Percentiles rank a stretch among this genome's conserved stretches.
phyloP scores from a whole-genome alignment of 306 rosid genomes.

The Calophaca sinica region DNA sequence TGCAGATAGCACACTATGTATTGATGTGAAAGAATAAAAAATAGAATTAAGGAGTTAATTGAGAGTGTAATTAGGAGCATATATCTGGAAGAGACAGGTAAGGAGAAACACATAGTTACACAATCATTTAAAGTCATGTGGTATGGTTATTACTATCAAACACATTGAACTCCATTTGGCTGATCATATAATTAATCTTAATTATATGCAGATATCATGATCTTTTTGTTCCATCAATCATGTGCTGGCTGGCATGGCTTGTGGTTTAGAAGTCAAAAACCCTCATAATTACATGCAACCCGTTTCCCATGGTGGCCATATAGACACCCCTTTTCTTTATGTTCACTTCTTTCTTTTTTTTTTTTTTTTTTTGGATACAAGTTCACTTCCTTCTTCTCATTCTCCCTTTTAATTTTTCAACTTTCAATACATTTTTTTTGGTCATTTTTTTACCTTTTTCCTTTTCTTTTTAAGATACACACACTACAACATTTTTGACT shows the following conservation, averaged over 20 bases:
- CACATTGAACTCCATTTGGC: constrained; percentile 38
- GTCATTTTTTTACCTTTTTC: not conserved
- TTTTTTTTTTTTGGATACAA: no score
- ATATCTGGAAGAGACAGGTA: constrained; percentile 28
- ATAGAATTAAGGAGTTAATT: constrained; percentile 31
- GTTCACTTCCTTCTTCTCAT: not conserved
- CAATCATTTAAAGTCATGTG: constrained; percentile 54
- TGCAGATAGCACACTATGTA: not conserved
- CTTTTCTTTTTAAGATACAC: not conserved
- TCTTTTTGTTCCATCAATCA: constrained; percentile 42
- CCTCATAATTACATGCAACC: constrained; percentile 35
- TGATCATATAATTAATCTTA: constrained; percentile 14
- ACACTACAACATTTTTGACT: no score
- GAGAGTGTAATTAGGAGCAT: constrained; percentile 13
- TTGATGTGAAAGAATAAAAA: constrained; percentile 1
- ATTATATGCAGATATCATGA: constrained; percentile 8
- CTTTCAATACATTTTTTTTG: not conserved
- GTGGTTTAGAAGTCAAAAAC: constrained; percentile 38
- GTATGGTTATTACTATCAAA: constrained; percentile 36
- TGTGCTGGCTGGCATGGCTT: constrained; percentile 20
- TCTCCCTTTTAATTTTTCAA: not conserved
- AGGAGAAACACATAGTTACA: constrained; percentile 30
- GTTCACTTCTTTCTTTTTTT: not conserved
- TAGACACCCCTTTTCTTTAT: not conserved
- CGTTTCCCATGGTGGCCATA: constrained; percentile 1